Conservation (phyloP, 1,284 basidiomycete species). For the Malassezia yamatoensis region DNA sequence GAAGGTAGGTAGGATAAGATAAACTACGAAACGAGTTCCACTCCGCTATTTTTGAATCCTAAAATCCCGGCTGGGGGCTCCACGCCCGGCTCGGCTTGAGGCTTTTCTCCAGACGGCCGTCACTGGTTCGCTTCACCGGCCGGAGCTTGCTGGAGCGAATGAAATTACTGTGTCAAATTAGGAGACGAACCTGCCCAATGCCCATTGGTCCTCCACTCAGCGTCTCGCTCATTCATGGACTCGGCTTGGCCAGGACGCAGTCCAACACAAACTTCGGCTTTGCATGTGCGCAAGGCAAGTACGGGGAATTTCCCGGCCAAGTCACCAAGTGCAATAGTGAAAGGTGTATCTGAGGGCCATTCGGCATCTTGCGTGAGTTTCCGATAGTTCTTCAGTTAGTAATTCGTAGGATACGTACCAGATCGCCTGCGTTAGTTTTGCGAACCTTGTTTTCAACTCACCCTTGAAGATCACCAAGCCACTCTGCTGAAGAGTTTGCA, state of each 20-base stretch:
- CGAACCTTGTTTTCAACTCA: conserved; percentile 57
- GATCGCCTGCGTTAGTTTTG: neutral
- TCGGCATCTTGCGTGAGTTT: conserved; percentile 78
- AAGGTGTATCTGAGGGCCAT: conserved; percentile 76
- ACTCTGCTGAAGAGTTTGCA: conserved; percentile 53
- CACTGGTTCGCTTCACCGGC: too few species aligned
- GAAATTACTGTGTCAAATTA: conserved; percentile 2
- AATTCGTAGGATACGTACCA: neutral
- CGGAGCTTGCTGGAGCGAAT: neutral
- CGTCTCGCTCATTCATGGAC: conserved; percentile 25
- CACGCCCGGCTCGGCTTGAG: too few species aligned
- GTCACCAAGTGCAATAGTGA: conserved; percentile 66
- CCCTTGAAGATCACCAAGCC: conserved; percentile 90
- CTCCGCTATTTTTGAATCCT: neutral
- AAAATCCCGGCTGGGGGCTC: too few species aligned
- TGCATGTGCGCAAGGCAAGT: conserved; percentile 79
- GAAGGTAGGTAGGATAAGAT: neutral
- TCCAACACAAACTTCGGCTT: conserved; percentile 60
- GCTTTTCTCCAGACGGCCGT: too few species aligned
- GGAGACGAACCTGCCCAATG: conserved; percentile 27
- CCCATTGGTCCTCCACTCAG: conserved; percentile 37
- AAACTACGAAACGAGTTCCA: neutral
- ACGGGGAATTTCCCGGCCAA: conserved; percentile 64
- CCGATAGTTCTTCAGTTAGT: conserved; percentile 21
- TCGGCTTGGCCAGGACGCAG: conserved; percentile 28